Evolutionary conservation across 768 basidiomycete species (phyloP).

Genomic region (Favolaschia claudopus): DNA sequence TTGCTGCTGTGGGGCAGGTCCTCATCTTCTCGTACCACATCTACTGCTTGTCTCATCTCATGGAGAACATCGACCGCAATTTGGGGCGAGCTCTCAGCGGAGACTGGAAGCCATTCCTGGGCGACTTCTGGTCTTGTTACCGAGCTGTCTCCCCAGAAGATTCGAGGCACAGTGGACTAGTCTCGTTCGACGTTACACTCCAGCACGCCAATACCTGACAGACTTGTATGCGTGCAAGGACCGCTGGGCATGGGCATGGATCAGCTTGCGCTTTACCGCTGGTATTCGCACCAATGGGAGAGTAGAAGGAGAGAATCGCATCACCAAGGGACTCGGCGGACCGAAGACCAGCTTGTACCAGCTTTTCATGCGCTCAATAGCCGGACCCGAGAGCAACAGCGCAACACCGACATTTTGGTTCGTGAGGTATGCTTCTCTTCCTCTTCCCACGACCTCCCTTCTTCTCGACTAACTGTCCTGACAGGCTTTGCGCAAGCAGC

Average conservation of each 20-base stretch:
- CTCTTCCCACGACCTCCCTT: neutral
- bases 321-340: slow-evolving; percentile 30
- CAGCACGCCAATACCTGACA: slow-evolving; percentile 32
- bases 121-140: slow-evolving; percentile 38
- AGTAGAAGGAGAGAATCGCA: slow-evolving; percentile 39
- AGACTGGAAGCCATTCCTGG: slow-evolving; percentile 31
- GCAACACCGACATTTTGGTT: slow-evolving; percentile 25
- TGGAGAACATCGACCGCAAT: slow-evolving; percentile 34
- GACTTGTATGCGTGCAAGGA: slow-evolving; percentile 36
- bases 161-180: slow-evolving; percentile 28
- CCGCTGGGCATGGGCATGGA: slow-evolving; percentile 44
- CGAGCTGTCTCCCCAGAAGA: slow-evolving; percentile 38
- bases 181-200: slow-evolving; percentile 21
- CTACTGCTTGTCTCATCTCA: slow-evolving; percentile 40
- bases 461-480: neutral
- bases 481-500: slow-evolving; percentile 34
- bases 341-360: slow-evolving; percentile 33
- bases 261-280: slow-evolving; percentile 35
- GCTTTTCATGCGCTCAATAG: slow-evolving; percentile 32
- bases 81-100: slow-evolving; percentile 24
- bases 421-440: slow-evolving; percentile 28
- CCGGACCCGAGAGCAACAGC: slow-evolving; percentile 26
- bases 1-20: slow-evolving; percentile 13
- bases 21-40: slow-evolving; percentile 33
- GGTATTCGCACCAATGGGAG: slow-evolving; percentile 42